Evolutionary conservation across 495 filamentous ascomycete species (phyloP), one percentile per base, ranked within the genome.

Genomic region (Peziza echinospora): DNA sequence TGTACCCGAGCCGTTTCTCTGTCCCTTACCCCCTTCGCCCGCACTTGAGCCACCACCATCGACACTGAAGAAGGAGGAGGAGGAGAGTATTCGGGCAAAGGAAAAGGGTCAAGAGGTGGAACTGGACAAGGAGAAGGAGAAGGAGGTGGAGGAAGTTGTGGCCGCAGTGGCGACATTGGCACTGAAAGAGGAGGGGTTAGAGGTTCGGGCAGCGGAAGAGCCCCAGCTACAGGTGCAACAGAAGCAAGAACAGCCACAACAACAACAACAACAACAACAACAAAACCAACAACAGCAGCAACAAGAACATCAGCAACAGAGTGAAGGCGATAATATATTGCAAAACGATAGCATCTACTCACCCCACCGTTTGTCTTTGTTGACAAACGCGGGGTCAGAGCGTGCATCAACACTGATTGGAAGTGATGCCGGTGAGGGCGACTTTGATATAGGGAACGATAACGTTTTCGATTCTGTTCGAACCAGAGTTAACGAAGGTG

Each of bases 401-500:
- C 80, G 76, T 40, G 71, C 82, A 10, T 87, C 82, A 5, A 92
- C 84, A 1, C 61, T 86, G 21, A 73, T 82, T 26, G 82, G 83
- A 26, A 93, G 86, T 17, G 87, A 97, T 43, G 41, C n/a, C 51
- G 70, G 69, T 51, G 86, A 92, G 51, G 82, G 91, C 45, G 85
- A 92, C 47, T 76, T 74, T 3, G 85, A 92, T 54, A 76, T 82
- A 47, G 72, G 80, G 62, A 93, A 81, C 53, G 89, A 94, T 53
- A 87, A 82, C 5, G 74, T 85, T 41, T 96, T 82, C 64, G 89
- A 96, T 60, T 94, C 86, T 13, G 66, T 89, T 50, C 77, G 84
- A 47, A 93, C 87, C 7, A 72, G 78, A 43, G 74, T 76, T 21
- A 91, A 85, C 5, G 74, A 59, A 42, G 41, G 30, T 6, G 43